Conservation (phyloP, 768 basidiomycete species). For the Cyclocybe aegerita region DNA sequence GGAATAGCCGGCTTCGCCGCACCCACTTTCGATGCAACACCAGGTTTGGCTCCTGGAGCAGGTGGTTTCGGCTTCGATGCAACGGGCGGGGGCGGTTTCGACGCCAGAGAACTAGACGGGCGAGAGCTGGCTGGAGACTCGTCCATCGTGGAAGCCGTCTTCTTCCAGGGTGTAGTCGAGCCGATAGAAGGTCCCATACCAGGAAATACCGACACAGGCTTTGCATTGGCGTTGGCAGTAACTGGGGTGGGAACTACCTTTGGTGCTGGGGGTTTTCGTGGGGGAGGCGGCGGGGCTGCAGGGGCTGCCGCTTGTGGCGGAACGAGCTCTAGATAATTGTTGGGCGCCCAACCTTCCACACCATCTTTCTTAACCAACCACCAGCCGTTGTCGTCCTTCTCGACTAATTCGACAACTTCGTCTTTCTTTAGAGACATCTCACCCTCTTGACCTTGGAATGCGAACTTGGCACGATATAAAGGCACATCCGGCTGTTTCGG, state of each 20-base stretch:
- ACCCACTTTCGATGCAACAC: conserved; percentile 39
- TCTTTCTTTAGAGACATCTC: conserved; percentile 91
- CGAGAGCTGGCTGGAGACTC: conserved; percentile 46
- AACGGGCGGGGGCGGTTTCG: conserved; percentile 58
- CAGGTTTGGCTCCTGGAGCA: conserved; percentile 33
- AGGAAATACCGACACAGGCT: conserved; percentile 81
- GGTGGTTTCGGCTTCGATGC: conserved; percentile 71
- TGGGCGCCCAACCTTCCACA: conserved; percentile 92
- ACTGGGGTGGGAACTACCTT: conserved; percentile 42
- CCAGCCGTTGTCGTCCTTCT: conserved; percentile 97
- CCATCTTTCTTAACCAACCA: conserved; percentile 90
- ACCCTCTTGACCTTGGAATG: conserved; percentile 91
- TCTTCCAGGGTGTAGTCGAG: conserved; percentile 75
- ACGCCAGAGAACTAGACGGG: conserved; percentile 48
- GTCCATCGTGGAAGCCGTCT: conserved; percentile 32
- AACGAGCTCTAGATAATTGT: conserved; percentile 86
- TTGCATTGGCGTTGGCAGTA: conserved; percentile 61
- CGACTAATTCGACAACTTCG: conserved; percentile 86
- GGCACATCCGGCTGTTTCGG: conserved; percentile 66
- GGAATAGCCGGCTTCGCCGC: conserved; percentile 62
- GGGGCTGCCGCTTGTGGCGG: conserved; percentile 64
- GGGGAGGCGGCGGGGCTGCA: conserved; percentile 71
- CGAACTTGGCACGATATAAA: conserved; percentile 84
- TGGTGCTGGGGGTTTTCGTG: conserved; percentile 45
- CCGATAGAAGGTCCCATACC: conserved; percentile 72